phyloP scores from a whole-genome alignment of 768 basidiomycete genomes.

The Mycena sanguinolenta region DNA sequence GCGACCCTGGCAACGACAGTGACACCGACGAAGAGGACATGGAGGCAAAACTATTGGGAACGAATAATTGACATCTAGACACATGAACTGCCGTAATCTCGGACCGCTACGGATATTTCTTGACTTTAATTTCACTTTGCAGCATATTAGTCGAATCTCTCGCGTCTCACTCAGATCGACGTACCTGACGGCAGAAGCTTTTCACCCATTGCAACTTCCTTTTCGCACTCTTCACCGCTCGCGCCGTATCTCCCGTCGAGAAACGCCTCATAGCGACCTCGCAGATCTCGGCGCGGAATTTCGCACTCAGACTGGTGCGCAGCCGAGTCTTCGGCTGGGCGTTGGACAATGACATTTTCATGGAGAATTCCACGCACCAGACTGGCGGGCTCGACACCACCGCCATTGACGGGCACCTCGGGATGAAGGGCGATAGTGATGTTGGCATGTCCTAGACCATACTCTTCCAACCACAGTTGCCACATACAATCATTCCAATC shows the following conservation, averaged over 20 bases:
- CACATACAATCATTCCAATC: constrained; percentile 80
- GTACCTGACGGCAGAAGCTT: constrained; percentile 66
- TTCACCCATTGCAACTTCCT: constrained; percentile 67
- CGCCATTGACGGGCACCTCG: constrained; percentile 1
- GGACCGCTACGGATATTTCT: constrained; percentile 11
- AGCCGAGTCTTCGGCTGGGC: constrained; percentile 50
- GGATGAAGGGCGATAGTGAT: constrained; percentile 19
- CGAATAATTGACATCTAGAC: not conserved
- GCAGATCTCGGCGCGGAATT: constrained; percentile 68
- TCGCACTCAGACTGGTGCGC: constrained; percentile 59
- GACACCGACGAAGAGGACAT: constrained; percentile 70
- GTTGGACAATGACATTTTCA: not conserved
- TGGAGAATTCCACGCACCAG: constrained; percentile 20
- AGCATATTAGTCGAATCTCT: not conserved
- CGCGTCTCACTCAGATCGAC: constrained; percentile 11
- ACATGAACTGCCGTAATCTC: not conserved
- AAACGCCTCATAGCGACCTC: constrained; percentile 60
- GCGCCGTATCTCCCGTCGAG: constrained; percentile 45
- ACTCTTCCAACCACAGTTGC: constrained; percentile 71
- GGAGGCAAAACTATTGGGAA: constrained; percentile 62
- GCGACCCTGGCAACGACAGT: constrained; percentile 47
- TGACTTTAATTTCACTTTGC: constrained; percentile 25
- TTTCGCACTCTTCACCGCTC: constrained; percentile 51
- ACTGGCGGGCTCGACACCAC: not conserved
- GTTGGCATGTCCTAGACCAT: constrained; percentile 47